Conservation (phyloP, 768 basidiomycete genomes). For the Paxillus rubicundulus region DNA sequence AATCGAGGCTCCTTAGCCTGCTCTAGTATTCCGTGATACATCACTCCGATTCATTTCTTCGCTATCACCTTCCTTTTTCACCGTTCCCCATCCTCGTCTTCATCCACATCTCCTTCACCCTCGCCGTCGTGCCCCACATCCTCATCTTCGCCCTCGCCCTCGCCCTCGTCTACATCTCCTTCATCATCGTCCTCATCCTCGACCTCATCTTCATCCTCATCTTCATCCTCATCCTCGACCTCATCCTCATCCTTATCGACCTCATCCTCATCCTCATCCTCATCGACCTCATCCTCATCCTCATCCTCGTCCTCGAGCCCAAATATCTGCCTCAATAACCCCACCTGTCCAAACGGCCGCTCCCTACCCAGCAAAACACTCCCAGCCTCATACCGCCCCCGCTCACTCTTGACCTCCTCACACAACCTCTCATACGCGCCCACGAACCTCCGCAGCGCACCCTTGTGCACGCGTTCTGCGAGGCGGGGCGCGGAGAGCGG, state of each 20-base stretch:
- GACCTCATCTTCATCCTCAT: background rate
- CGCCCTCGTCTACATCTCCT: background rate
- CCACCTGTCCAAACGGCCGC: conserved; percentile 78
- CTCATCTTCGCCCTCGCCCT: background rate
- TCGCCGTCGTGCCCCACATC: conserved; percentile 15
- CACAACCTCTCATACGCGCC: conserved; percentile 71
- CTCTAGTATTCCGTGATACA: too few relatives aligned
- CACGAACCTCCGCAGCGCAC: conserved; percentile 66
- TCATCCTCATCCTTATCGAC: background rate
- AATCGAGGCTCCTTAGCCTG: too few relatives aligned
- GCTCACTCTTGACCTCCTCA: conserved; percentile 66
- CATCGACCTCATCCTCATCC: background rate
- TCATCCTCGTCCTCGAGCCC: conserved; percentile 53
- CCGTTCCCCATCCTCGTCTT: too few relatives aligned
- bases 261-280: background rate
- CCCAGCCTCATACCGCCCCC: conserved; percentile 79
- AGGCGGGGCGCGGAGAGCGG: conserved; percentile 67
- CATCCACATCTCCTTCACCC: background rate
- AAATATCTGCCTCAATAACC: conserved; percentile 73
- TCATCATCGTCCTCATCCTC: background rate
- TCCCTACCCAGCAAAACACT: conserved; percentile 79
- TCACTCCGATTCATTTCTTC: too few relatives aligned
- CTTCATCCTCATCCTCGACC: background rate
- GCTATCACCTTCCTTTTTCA: too few relatives aligned
- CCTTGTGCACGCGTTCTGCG: conserved; percentile 69